Conservation (phyloP, 192 early-diverging fungal species). For the Blastocladiella britannica region DNA sequence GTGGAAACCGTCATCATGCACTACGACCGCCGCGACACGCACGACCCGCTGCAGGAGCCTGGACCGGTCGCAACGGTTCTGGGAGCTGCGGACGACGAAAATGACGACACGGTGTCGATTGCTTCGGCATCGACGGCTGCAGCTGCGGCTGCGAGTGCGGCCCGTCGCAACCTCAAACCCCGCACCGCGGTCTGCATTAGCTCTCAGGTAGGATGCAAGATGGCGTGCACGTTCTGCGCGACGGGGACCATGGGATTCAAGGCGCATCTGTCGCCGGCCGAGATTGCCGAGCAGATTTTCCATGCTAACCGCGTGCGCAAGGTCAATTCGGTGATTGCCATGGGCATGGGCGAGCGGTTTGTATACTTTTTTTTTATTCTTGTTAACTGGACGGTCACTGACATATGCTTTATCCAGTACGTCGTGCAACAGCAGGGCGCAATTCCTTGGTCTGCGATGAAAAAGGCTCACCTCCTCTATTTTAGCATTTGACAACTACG, state of each 20-base stretch:
- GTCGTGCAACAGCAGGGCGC: too few species aligned
- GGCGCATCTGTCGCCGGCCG: neutral
- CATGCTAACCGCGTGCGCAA: neutral
- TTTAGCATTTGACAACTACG: too few species aligned
- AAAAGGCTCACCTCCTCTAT: too few species aligned
- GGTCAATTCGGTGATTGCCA: neutral
- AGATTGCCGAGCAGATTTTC: neutral
- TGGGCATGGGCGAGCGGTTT: slow-evolving; percentile 4
- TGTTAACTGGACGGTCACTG: too few species aligned
- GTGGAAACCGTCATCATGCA: slow-evolving; percentile 4
- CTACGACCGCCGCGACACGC: neutral
- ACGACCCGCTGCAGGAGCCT: neutral
- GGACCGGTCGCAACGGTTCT: neutral
- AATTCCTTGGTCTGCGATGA: too few species aligned
- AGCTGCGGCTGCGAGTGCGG: too few species aligned
- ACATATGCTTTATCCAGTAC: too few species aligned
- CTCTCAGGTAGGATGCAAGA: slow-evolving; percentile 2
- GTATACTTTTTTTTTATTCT: too few species aligned
- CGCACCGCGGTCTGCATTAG: neutral
- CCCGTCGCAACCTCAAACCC: too few species aligned
- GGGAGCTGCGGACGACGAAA: neutral
- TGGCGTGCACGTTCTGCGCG: slow-evolving; percentile 3
- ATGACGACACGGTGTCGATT: neutral
- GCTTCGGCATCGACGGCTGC: neutral
- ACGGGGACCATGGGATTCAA: neutral